Conservation (phyloP, 192 early-diverging fungal genomes). For the Glomus cerebriforme region DNA sequence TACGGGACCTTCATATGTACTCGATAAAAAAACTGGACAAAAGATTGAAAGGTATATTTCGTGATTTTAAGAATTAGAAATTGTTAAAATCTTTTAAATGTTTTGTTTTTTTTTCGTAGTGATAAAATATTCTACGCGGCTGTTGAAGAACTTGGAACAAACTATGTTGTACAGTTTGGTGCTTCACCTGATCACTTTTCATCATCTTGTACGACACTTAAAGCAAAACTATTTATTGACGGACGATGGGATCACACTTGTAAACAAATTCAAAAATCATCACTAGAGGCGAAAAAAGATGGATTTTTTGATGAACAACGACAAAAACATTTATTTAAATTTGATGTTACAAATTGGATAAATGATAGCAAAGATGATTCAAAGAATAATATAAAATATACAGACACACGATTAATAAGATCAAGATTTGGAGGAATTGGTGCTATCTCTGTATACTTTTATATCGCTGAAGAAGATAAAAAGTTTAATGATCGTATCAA, state of each 20-base stretch:
- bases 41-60: not conserved
- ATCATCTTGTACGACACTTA: not conserved
- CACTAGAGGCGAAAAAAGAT: not conserved
- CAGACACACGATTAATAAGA: not conserved
- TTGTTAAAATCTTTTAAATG: not conserved
- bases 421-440: not conserved
- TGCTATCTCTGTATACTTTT: not conserved
- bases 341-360: not conserved
- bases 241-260: not conserved
- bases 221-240: not conserved
- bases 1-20: not conserved
- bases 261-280: not conserved
- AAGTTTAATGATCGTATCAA: not conserved
- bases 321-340: not conserved
- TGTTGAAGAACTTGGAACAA: not conserved
- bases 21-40: not conserved
- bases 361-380: not conserved
- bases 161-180: not conserved
- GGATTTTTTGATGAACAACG: not conserved
- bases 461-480: not conserved
- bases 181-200: not conserved
- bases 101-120: not conserved
- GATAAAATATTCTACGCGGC: not conserved
- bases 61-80: not conserved
- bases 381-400: not conserved